Conservation (phyloP, 1,284 basidiomycete species). For the Peniophora sp. region DNA sequence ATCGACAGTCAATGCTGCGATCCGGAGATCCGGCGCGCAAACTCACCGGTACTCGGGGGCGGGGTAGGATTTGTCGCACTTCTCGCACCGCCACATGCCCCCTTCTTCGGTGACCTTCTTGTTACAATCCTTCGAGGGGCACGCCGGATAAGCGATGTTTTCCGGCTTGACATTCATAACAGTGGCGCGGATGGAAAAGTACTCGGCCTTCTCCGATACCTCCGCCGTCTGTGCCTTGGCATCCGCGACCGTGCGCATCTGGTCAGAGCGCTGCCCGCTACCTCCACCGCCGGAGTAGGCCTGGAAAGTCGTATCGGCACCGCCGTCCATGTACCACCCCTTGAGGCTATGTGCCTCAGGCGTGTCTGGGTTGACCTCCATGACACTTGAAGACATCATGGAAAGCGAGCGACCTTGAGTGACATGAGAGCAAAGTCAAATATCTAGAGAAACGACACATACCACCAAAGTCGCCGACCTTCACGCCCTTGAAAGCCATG, state of each 20-base stretch:
- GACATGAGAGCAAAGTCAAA: background rate
- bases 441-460: constrained; percentile 9
- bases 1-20: background rate
- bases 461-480: constrained; percentile 93
- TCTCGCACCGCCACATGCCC: constrained; percentile 88
- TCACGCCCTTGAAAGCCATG: constrained; percentile 92
- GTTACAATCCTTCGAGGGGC: constrained; percentile 75
- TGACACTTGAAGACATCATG: constrained; percentile 58
- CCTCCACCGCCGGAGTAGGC: constrained; percentile 49
- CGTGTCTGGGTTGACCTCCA: constrained; percentile 86
- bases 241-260: constrained; percentile 73
- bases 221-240: constrained; percentile 80
- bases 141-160: constrained; percentile 87
- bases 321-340: constrained; percentile 86
- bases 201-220: constrained; percentile 73
- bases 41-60: constrained; percentile 79
- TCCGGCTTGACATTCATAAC: constrained; percentile 88
- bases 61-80: constrained; percentile 74
- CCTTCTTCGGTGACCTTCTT: constrained; percentile 83
- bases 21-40: background rate
- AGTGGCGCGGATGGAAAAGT: constrained; percentile 79
- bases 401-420: constrained; percentile 71
- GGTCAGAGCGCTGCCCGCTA: constrained; percentile 51
- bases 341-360: constrained; percentile 79
- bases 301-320: constrained; percentile 57